Evolutionary conservation across 225 moss, liverwort and hornwort species (phyloP).

Genomic region (Pseudoscleropodium purum): DNA sequence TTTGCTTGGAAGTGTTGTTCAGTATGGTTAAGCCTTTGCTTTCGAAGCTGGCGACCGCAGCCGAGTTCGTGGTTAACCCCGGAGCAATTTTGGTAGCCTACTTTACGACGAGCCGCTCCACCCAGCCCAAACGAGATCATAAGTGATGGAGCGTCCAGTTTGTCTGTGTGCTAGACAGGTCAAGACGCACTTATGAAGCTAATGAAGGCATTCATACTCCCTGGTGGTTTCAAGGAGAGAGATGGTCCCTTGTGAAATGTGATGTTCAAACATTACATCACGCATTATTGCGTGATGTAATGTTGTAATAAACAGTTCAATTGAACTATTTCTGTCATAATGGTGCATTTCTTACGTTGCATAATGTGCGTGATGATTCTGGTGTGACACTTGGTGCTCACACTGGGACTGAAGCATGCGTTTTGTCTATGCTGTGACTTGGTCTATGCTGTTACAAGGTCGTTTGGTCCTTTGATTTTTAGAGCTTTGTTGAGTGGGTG

Average conservation of each 20-base stretch:
- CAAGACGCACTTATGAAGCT: not conserved
- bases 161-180: not conserved
- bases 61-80: constrained; percentile 31
- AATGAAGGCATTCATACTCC: not conserved
- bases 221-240: not conserved
- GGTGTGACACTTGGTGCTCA: not conserved
- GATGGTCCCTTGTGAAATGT: not conserved
- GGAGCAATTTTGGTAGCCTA: constrained; percentile 31
- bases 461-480: not conserved
- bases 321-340: not conserved
- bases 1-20: not conserved
- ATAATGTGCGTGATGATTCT: not conserved
- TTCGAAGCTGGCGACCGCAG: constrained; percentile 21
- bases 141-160: constrained; percentile 16
- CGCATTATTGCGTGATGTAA: not conserved
- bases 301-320: not conserved
- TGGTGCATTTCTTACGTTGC: not conserved
- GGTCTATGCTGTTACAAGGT: not conserved
- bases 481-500: not conserved
- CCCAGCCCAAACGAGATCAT: constrained; percentile 27
- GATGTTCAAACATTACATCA: not conserved
- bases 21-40: constrained; percentile 23
- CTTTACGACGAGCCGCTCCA: constrained; percentile 28
- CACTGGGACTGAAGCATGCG: not conserved
- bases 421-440: not conserved